Percentiles rank a stretch among this genome's conserved stretches.
Conservation (phyloP, 495 filamentous ascomycete species). For the Daldinia concentrica region DNA sequence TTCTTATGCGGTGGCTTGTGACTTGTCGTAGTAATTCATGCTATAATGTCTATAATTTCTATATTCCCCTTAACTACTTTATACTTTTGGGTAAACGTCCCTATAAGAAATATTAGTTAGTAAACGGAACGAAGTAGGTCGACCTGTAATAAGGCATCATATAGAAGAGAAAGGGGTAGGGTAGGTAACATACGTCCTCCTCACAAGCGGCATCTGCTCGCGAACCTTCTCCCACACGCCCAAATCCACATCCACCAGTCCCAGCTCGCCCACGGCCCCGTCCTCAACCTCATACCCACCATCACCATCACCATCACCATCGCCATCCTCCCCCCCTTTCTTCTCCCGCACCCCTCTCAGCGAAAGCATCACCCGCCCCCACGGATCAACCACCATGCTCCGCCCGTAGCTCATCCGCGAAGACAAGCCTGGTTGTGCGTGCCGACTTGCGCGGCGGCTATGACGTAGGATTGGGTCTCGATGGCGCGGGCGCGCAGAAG, state of each 20-base stretch:
- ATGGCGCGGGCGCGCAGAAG: slow-evolving; percentile 85
- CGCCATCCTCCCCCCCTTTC: slow-evolving; percentile 44
- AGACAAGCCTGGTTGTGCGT: slow-evolving; percentile 66
- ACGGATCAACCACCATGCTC: slow-evolving; percentile 87
- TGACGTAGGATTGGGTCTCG: slow-evolving; percentile 86
- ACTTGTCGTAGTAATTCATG: neutral
- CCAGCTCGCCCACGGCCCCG: slow-evolving; percentile 55
- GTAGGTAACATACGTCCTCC: slow-evolving; percentile 51
- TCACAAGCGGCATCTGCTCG: slow-evolving; percentile 69
- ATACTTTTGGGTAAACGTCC: slow-evolving; percentile 71
- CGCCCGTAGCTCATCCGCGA: slow-evolving; percentile 86
- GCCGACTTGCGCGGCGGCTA: slow-evolving; percentile 88
- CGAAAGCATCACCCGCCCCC: slow-evolving; percentile 79
- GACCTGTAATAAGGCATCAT: neutral
- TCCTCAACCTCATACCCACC: slow-evolving; percentile 49
- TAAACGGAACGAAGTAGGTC: neutral
- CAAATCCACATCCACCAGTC: slow-evolving; percentile 58
- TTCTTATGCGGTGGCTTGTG: neutral
- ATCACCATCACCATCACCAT: neutral
- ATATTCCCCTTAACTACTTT: slow-evolving; percentile 13
- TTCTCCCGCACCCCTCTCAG: slow-evolving; percentile 63
- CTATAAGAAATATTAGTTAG: slow-evolving; percentile 40
- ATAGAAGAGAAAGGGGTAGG: neutral
- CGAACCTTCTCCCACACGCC: slow-evolving; percentile 59
- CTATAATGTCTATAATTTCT: neutral